Evolutionary conservation across 257 asterid species (phyloP), one percentile per base, ranked within the genome.

Genomic region (Salvia miltiorrhiza): DNA sequence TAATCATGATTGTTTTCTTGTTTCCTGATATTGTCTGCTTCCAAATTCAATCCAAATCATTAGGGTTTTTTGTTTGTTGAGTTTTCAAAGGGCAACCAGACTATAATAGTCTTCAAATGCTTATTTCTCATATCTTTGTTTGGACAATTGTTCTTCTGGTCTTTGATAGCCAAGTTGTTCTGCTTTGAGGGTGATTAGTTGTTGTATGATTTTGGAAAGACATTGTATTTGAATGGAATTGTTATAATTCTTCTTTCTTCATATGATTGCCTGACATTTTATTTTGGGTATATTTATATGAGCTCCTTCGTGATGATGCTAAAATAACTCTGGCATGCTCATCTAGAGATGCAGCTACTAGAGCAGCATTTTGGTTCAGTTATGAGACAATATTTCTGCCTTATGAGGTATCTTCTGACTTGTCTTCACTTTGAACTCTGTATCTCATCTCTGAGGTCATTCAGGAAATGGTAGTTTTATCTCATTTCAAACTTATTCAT

Each of bases 181-280:
- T 50, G 53, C 47, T 59, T 65, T 41, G 54, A 54, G 69, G 65
- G 76, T 62, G 73, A 65, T 73, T 67, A 71, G 20, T 39, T 35
- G 67, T 23, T 10, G 3, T 64, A 40, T 58, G 69, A 17, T 70
- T 32, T 60, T 60, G 52, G 59, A 62, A 65, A 30, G 60, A 32
- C 23, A 57, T 41, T 79, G 40, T 55, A 60, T 73, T 76, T 69
- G 68, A 39, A 21, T 80, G 52, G 68, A 65, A 67, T 72, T 50
- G 55, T 19, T 45, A 55, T 71, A 37, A 26, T 45, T 44, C 21
- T 39, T 56, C 8, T 40, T 75, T 45, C 17, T 66, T 37, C 28
- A 35, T 39, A 16, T 40, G 70, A 40, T 40, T 30, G 32, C 4
- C 24, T n/a, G 33, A 19, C 17, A 43, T 63, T 28, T 75, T 13